phyloP scores from a whole-genome alignment of 768 basidiomycete species.

The Hemileccinum rubropunctum region DNA sequence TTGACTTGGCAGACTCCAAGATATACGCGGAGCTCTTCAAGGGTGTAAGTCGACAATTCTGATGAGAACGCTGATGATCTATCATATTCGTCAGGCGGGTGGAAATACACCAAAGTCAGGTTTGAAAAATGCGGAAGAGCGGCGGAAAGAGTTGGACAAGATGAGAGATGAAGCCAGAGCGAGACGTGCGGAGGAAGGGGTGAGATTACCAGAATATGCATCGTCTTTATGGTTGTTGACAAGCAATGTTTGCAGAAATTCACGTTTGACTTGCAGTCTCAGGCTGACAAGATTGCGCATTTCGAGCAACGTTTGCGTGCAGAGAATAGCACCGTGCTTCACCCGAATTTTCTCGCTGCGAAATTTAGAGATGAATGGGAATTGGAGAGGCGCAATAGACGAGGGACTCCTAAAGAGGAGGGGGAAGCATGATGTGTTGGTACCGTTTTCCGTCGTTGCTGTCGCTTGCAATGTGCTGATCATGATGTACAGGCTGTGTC shows the following conservation, averaged over 20 bases:
- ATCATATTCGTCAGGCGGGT: constrained; percentile 32
- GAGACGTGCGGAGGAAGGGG: constrained; percentile 54
- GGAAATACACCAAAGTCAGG: constrained; percentile 45
- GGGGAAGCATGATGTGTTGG: constrained; percentile 33
- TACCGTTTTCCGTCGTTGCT: constrained; percentile 1
- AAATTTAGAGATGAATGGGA: constrained; percentile 57
- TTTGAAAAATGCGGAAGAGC: constrained; percentile 59
- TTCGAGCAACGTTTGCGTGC: constrained; percentile 58
- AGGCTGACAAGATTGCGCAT: constrained; percentile 56
- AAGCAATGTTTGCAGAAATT: constrained; percentile 34
- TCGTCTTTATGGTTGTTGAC: constrained; percentile 7
- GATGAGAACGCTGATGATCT: background rate
- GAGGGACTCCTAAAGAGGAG: constrained; percentile 28
- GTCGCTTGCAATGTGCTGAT: constrained; percentile 12
- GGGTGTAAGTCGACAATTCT: constrained; percentile 36
- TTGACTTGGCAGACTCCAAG: constrained; percentile 59
- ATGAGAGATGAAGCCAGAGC: constrained; percentile 69
- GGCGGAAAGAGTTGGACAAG: constrained; percentile 61
- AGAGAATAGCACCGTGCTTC: constrained; percentile 53
- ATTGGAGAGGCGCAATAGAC: constrained; percentile 32
- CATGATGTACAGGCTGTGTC: constrained; percentile 11
- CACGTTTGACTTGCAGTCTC: constrained; percentile 56
- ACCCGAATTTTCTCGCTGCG: constrained; percentile 58
- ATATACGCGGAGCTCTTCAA: constrained; percentile 68
- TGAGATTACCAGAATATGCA: constrained; percentile 27